phyloP scores from a whole-genome alignment of 2,329 filamentous ascomycete genomes.

The Pseudocercospora fijiensis region DNA sequence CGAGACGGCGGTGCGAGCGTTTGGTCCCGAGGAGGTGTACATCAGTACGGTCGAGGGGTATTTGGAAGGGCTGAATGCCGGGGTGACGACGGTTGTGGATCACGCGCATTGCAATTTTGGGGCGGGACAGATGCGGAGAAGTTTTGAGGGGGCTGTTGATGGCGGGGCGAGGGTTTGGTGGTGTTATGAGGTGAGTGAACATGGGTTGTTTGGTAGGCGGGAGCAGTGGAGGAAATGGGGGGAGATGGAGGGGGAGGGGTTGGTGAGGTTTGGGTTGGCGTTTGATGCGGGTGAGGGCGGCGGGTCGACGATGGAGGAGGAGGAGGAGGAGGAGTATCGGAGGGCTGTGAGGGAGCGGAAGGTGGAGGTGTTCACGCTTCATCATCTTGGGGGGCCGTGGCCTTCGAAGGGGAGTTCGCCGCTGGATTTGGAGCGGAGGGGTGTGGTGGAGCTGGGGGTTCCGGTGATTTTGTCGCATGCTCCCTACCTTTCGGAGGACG shows the following conservation, averaged over 20 bases:
- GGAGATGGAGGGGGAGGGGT: background rate
- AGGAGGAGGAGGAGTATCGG: constrained; percentile 9
- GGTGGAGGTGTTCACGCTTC: constrained; percentile 16
- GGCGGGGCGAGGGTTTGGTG: constrained; percentile 39
- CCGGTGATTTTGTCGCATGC: constrained; percentile 57
- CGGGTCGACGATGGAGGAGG: constrained; percentile 2
- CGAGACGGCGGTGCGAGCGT: constrained; percentile 28
- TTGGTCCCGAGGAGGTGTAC: constrained; percentile 48
- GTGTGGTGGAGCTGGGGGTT: constrained; percentile 46
- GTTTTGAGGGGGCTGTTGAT: constrained; percentile 42
- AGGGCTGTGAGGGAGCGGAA: constrained; percentile 10
- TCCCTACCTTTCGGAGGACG: constrained; percentile 45
- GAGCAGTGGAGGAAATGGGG: constrained; percentile 14
- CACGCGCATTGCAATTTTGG: constrained; percentile 36
- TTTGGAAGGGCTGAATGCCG: constrained; percentile 45
- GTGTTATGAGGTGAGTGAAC: constrained; percentile 14
- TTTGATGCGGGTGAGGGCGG: constrained; percentile 12
- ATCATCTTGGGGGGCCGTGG: constrained; percentile 15
- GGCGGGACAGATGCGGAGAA: constrained; percentile 12
- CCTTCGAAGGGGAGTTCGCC: constrained; percentile 41
- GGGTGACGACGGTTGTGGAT: constrained; percentile 47
- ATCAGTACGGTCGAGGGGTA: constrained; percentile 47
- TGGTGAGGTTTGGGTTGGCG: constrained; percentile 5
- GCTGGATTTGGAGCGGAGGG: constrained; percentile 40
- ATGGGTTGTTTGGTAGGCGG: background rate